Evolutionary conservation across 2,329 filamentous ascomycete genomes (phyloP).

Genomic region (Neopestalotiopsis rosae): DNA sequence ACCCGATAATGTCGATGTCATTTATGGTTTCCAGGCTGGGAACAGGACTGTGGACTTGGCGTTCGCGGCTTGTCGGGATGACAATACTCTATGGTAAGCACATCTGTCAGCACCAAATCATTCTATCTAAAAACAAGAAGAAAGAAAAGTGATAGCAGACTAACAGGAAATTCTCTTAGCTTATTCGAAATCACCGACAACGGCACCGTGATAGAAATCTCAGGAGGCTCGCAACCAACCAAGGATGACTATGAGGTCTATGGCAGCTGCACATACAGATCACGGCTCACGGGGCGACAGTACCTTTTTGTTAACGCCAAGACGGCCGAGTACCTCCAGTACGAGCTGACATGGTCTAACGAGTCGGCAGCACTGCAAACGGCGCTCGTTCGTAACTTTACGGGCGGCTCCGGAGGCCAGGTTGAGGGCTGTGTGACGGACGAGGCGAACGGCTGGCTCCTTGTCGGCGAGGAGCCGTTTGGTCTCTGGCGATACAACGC

Average conservation of each 20-base stretch:
- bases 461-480: slow-evolving; percentile 57
- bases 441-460: slow-evolving; percentile 54
- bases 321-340: slow-evolving; percentile 58
- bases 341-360: slow-evolving; percentile 49
- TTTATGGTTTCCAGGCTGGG: slow-evolving; percentile 53
- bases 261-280: slow-evolving; percentile 58
- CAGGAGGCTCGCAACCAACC: slow-evolving; percentile 52
- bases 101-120: neutral
- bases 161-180: neutral
- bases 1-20: slow-evolving; percentile 61
- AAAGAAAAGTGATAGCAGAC: neutral
- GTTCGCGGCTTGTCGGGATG: slow-evolving; percentile 55
- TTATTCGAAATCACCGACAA: slow-evolving; percentile 54
- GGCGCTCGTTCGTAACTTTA: slow-evolving; percentile 55
- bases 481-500: slow-evolving; percentile 59
- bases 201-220: slow-evolving; percentile 47
- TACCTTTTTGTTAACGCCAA: slow-evolving; percentile 63
- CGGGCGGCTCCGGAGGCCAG: slow-evolving; percentile 55
- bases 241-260: slow-evolving; percentile 53
- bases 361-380: slow-evolving; percentile 50
- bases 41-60: slow-evolving; percentile 51
- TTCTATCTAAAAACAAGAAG: neutral
- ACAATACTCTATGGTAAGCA: slow-evolving; percentile 59
- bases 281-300: slow-evolving; percentile 50
- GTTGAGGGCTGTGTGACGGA: slow-evolving; percentile 60